Conservation (phyloP, 768 basidiomycete species). For the Podaxis sp. region DNA sequence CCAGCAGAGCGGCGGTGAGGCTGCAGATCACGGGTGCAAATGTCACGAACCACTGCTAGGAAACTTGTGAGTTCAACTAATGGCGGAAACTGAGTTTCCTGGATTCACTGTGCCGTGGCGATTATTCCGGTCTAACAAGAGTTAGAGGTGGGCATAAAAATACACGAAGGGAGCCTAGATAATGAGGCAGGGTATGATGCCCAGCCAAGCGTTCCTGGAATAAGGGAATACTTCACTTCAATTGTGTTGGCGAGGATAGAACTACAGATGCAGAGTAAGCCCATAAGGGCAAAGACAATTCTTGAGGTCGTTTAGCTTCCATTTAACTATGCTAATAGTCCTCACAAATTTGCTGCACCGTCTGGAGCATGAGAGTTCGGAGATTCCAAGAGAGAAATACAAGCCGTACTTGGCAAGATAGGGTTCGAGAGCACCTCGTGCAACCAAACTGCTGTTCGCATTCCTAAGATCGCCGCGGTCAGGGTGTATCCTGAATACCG, state of each 20-base stretch:
- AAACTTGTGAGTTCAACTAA: neutral
- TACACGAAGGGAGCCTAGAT: neutral
- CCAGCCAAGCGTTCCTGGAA: neutral
- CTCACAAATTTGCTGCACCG: neutral
- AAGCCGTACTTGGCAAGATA: neutral
- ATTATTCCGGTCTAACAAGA: neutral
- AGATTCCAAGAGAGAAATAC: neutral
- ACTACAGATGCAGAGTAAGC: neutral
- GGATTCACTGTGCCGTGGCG: neutral
- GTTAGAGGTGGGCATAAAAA: neutral
- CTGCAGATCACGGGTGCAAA: neutral
- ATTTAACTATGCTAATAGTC: neutral
- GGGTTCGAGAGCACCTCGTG: neutral
- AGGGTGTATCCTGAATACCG: neutral
- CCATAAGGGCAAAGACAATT: neutral
- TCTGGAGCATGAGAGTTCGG: neutral
- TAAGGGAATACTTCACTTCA: neutral
- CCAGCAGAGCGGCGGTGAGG: neutral
- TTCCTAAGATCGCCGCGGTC: neutral
- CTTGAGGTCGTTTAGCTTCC: neutral
- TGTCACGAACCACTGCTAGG: neutral
- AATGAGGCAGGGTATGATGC: neutral
- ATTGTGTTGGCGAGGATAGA: neutral
- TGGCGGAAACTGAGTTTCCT: neutral
- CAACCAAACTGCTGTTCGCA: neutral